A percentile compares a stretch with the other conserved stretches of the same genome.
phyloP scores from a whole-genome alignment of 2,329 filamentous ascomycete species.

The Trichoderma sp. region DNA sequence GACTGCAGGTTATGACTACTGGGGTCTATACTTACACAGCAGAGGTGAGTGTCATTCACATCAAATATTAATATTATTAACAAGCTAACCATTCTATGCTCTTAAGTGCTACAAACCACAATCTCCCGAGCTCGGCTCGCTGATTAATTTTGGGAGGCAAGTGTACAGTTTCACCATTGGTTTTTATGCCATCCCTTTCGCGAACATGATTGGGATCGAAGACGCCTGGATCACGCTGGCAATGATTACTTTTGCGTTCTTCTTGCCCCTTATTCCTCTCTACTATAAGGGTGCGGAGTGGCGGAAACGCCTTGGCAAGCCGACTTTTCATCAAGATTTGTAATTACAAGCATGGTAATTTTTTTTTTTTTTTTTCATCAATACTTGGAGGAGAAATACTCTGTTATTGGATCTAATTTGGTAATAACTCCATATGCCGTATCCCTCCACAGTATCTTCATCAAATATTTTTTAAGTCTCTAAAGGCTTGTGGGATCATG shows the following conservation, averaged over 20 bases:
- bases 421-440: background rate
- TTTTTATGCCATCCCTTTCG: conserved; percentile 1
- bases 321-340: conserved; percentile 2
- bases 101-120: conserved; percentile 11
- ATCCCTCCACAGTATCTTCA: background rate
- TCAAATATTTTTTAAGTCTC: background rate
- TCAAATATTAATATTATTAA: background rate
- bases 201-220: background rate
- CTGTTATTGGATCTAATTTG: background rate
- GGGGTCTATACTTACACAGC: conserved; percentile 12
- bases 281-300: conserved; percentile 4
- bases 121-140: conserved; percentile 2
- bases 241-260: background rate
- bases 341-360: background rate
- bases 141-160: conserved; percentile 6
- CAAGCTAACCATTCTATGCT: background rate
- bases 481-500: background rate
- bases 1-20: conserved; percentile 3
- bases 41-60: background rate
- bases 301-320: conserved; percentile 8
- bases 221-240: conserved; percentile 12
- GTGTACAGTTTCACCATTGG: conserved; percentile 13
- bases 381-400: too few relatives aligned
- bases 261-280: background rate
- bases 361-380: background rate